phyloP scores from a whole-genome alignment of 1,139 yeast species.

The Zygoascus meyerae region DNA sequence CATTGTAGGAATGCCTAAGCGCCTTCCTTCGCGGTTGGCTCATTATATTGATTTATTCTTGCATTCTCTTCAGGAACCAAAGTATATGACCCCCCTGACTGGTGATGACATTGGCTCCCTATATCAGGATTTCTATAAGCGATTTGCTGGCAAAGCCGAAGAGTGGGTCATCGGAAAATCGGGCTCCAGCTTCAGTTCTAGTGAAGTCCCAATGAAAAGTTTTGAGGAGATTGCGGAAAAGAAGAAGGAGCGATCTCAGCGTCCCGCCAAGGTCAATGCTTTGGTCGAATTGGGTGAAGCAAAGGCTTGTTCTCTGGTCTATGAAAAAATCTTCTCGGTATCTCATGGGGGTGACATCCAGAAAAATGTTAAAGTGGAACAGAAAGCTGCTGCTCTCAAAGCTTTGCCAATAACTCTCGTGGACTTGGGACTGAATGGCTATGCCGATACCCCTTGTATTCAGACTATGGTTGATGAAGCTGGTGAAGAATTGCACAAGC shows the following conservation, averaged over 20 bases:
- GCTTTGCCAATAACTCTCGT: conserved; percentile 25
- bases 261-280: conserved; percentile 27
- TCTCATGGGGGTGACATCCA: conserved; percentile 27
- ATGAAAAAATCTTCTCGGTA: conserved; percentile 34
- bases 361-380: conserved; percentile 26
- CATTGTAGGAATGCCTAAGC: neutral
- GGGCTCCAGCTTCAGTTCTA: conserved; percentile 3
- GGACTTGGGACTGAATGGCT: conserved; percentile 22
- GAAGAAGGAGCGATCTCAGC: conserved; percentile 23
- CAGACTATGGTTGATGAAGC: conserved; percentile 21
- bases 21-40: conserved; percentile 31
- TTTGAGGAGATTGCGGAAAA: conserved; percentile 32
- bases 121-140: conserved; percentile 48
- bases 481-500: conserved; percentile 23
- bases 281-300: conserved; percentile 39
- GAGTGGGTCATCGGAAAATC: conserved; percentile 22
- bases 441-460: conserved; percentile 5
- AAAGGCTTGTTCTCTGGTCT: conserved; percentile 38
- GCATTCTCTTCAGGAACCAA: conserved; percentile 49
- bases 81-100: conserved; percentile 48
- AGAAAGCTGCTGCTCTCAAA: conserved; percentile 26
- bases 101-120: conserved; percentile 47
- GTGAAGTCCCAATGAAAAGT: conserved; percentile 31
- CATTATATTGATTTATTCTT: conserved; percentile 40
- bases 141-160: conserved; percentile 30